Base-by-base conservation (phyloP, 2,329 filamentous ascomycete species). In the Xylariales sp. region DNA sequence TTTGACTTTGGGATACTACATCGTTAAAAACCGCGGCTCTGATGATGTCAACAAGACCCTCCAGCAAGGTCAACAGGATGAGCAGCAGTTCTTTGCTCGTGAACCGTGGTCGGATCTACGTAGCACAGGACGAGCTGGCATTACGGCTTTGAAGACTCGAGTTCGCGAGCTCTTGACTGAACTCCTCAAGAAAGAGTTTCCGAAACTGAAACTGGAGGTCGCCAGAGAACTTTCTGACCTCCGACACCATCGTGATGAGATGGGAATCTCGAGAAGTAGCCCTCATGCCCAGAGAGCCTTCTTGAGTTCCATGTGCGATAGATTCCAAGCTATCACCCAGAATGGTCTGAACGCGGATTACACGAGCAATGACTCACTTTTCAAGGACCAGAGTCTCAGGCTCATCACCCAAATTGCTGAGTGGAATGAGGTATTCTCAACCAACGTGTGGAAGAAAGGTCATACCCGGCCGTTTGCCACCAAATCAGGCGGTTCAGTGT, bases 21-120 rank as follows among this genome's bases (percentile, higher is more conserved):
- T 75, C 0, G 66, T 77, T 36, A 65, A 67, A 39, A 76, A 74
- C 20, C 65, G 70, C 0, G 55, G 71, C 8, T 64, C 67, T 0
- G 69, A 73, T 11, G 68, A 73, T 4, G 47, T 33, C 0, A 41
- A 51, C 1, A 61, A 63, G 1, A 58, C 52, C 0, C 41, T 65
- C 0, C 42, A 52, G 1, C 47, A 64, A 1, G 61, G 68, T 0
- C 49, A 60, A 5, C 34, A 24, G 0, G 43, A 52, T 0, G 71
- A 73, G 44, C 52, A 41, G 1, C 38, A 22, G 0, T 70, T 74
- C 43, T 73, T 73, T 33, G 14, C 40, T 0, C 11, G 54, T 0
- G 34, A 47, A 0, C 63, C 64, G 0, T 75, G 70, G 71, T 48
- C 46, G 0, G 44, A 3, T 1, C 50, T 64, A 0, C 42, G 31